phyloP scores from a whole-genome alignment of 2,329 filamentous ascomycete species.

The Aschersonia sp. region DNA sequence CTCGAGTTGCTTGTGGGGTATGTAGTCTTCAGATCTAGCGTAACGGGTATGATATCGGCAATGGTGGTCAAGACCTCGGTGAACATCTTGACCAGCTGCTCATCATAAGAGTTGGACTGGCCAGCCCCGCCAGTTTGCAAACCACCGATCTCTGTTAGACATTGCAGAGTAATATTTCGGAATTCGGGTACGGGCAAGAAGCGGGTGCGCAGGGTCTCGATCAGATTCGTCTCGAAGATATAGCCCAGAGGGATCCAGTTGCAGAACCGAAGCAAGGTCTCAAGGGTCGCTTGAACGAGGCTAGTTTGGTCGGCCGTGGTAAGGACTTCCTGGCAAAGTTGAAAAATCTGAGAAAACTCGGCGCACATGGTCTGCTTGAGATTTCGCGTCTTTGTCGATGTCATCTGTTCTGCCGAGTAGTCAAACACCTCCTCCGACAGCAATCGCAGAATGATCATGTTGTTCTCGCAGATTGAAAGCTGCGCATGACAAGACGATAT shows the following conservation, averaged over 20 bases:
- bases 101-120: slow-evolving; percentile 65
- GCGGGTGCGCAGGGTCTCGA: slow-evolving; percentile 81
- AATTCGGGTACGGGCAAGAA: slow-evolving; percentile 92
- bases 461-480: slow-evolving; percentile 97
- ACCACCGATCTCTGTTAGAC: slow-evolving; percentile 90
- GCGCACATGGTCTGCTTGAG: slow-evolving; percentile 98
- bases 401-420: slow-evolving; percentile 98
- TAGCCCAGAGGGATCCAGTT: slow-evolving; percentile 99
- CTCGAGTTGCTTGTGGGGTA: slow-evolving; percentile 83
- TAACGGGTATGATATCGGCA: slow-evolving; percentile 80
- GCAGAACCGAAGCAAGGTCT: slow-evolving; percentile 88
- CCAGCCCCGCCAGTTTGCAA: slow-evolving; percentile 65
- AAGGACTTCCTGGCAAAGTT: slow-evolving; percentile 90
- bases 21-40: slow-evolving; percentile 78
- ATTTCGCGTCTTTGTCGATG: slow-evolving; percentile 90
- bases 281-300: slow-evolving; percentile 88
- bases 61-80: slow-evolving; percentile 90
- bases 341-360: slow-evolving; percentile 97
- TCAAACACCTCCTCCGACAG: slow-evolving; percentile 98
- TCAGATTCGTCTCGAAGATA: slow-evolving; percentile 95
- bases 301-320: slow-evolving; percentile 78
- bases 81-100: slow-evolving; percentile 96
- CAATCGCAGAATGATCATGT: slow-evolving; percentile 94
- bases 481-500: slow-evolving; percentile 91
- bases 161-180: slow-evolving; percentile 91